A percentile compares a stretch with the other conserved stretches of the same genome.
These are phyloP conservation scores for Dendrobium huoshanense DNA, from an alignment of 106 monocot genomes.

Conservation along the genomic window DNA sequence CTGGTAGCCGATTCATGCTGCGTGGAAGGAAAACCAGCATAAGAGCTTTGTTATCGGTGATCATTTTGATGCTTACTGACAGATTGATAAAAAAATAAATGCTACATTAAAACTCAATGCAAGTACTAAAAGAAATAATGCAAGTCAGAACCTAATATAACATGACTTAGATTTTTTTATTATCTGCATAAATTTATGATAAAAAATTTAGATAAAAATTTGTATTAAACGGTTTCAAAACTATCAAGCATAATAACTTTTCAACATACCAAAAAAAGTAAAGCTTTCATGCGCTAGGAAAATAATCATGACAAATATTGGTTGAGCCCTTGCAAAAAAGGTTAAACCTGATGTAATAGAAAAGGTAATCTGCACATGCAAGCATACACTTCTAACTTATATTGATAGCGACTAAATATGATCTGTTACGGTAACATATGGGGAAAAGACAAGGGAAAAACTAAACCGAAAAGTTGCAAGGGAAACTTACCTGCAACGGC, in stretches of 20 bases:
- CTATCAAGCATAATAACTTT: not conserved
- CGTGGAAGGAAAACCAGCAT: slow-evolving; percentile 1
- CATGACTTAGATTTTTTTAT: not conserved
- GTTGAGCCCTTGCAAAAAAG: too few species aligned
- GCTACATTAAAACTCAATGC: not conserved
- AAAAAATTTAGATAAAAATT: not conserved
- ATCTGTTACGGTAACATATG: too few species aligned
- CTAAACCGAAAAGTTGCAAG: not conserved
- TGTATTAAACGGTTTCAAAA: not conserved
- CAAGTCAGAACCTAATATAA: not conserved
- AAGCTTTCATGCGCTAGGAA: too few species aligned
- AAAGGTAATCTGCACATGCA: not conserved
- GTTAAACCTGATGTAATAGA: not conserved
- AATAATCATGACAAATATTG: too few species aligned
- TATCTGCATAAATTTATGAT: not conserved
- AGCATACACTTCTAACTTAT: not conserved
- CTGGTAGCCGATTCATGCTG: slow-evolving; percentile 81
- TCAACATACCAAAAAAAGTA: not conserved
- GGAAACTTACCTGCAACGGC: slow-evolving; percentile 57
- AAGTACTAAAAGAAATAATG: not conserved
- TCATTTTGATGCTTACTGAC: not conserved
- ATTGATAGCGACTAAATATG: not conserved
- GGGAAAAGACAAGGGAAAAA: not conserved
- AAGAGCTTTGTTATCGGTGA: not conserved
- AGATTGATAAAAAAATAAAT: not conserved